phyloP scores from a whole-genome alignment of 257 asterid genomes.

The Euphrasia confusa region DNA sequence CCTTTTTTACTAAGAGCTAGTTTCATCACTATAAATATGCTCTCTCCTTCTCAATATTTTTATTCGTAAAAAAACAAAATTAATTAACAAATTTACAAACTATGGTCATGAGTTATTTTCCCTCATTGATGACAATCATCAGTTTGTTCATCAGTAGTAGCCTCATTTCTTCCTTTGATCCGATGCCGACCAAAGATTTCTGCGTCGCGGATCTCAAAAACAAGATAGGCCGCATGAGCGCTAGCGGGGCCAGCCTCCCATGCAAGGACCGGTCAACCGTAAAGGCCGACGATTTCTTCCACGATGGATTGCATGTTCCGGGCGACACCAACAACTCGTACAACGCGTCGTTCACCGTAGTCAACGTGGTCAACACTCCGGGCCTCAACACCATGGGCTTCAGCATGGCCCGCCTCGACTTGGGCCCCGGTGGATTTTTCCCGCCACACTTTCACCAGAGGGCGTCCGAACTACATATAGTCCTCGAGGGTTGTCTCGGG shows the following conservation, averaged over 20 bases:
- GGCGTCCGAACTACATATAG: not conserved
- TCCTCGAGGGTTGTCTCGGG: not conserved
- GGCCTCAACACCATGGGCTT: not conserved
- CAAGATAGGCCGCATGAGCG: too few species aligned
- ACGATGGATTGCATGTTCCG: not conserved
- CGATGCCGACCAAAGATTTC: not conserved
- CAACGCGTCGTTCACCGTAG: too few species aligned
- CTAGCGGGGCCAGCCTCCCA: not conserved
- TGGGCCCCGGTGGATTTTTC: not conserved
- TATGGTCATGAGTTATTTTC: not conserved
- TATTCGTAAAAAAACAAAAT: too few species aligned
- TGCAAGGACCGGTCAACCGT: not conserved
- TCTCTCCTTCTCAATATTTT: too few species aligned
- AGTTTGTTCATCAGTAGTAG: not conserved
- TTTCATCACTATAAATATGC: too few species aligned
- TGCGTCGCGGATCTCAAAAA: not conserved
- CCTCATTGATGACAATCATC: not conserved
- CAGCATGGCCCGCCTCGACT: not conserved
- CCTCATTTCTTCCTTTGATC: not conserved
- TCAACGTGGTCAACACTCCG: not conserved
- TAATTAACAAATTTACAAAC: too few species aligned
- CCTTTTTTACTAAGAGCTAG: too few species aligned
- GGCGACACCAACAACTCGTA: not conserved
- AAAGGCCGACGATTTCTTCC: not conserved
- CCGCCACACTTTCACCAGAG: not conserved